phyloP scores from a whole-genome alignment of 73 alveolate species.

The Paramecium sonneborni region DNA sequence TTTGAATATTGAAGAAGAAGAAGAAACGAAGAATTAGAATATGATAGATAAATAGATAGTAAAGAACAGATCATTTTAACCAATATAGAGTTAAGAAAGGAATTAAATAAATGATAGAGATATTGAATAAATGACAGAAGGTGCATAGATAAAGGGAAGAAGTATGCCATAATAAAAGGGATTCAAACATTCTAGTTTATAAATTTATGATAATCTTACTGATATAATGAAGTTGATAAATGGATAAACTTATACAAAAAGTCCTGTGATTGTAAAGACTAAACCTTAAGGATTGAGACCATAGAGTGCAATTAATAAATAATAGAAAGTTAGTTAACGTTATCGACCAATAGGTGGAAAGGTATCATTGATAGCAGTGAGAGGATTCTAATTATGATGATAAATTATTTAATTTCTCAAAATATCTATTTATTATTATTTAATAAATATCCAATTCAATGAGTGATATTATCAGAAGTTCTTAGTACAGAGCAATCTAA shows the following conservation, averaged over 20 bases:
- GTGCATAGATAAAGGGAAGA: neutral
- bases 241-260: neutral
- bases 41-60: neutral
- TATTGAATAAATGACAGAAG: conserved; percentile 9
- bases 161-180: neutral
- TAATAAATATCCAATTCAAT: neutral
- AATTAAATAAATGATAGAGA: conserved; percentile 17
- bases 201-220: neutral
- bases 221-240: neutral
- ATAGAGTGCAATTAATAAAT: neutral
- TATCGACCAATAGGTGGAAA: neutral
- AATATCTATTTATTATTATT: neutral
- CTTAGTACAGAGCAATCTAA: neutral
- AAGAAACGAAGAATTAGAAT: neutral
- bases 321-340: neutral
- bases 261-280: neutral
- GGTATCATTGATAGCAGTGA: neutral
- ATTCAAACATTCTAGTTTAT: neutral
- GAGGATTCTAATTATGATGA: conserved; percentile 9
- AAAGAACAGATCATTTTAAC: conserved; percentile 11
- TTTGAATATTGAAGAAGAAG: conserved; percentile 27
- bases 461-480: conserved; percentile 1
- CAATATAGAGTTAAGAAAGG: neutral
- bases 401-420: neutral
- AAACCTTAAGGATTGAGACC: conserved; percentile 53